phyloP scores from a whole-genome alignment of 164 flowering plant genomes.

The Sedum album region DNA sequence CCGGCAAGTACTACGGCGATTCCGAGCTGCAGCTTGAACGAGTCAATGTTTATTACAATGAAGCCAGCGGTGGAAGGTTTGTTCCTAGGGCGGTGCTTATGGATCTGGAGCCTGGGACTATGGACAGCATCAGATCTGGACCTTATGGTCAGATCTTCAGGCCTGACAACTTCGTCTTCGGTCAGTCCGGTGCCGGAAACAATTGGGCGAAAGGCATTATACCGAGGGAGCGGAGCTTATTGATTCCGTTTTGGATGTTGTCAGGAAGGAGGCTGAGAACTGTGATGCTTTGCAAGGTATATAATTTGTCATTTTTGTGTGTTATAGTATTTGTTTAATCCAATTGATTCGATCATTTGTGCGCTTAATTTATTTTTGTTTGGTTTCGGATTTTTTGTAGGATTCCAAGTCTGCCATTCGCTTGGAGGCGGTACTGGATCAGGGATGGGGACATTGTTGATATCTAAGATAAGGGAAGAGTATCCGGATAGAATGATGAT shows the following conservation, averaged over 20 bases:
- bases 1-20: constrained; percentile 9
- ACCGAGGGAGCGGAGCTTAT: constrained; percentile 11
- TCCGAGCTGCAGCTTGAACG: constrained; percentile 8
- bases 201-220: constrained; percentile 11
- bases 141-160: constrained; percentile 11
- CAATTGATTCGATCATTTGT: too few relatives aligned
- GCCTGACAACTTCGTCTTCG: constrained; percentile 10
- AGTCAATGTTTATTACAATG: constrained; percentile 8
- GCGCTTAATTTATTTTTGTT: neutral
- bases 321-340: too few relatives aligned
- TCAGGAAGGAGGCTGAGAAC: constrained; percentile 11
- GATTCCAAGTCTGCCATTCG: constrained; percentile 11
- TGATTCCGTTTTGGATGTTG: constrained; percentile 12
- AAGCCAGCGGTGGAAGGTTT: constrained; percentile 8
- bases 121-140: constrained; percentile 13
- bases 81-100: constrained; percentile 8
- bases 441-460: constrained; percentile 10
- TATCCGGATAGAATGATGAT: constrained; percentile 11
- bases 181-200: constrained; percentile 10
- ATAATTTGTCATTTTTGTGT: too few relatives aligned
- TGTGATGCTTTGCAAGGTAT: constrained; percentile 8
- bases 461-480: constrained; percentile 9
- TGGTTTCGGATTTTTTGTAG: neutral
- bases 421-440: constrained; percentile 10
- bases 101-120: constrained; percentile 10